Conservation (phyloP, 495 filamentous ascomycete genomes). For the Trichoderma erinaceum region DNA sequence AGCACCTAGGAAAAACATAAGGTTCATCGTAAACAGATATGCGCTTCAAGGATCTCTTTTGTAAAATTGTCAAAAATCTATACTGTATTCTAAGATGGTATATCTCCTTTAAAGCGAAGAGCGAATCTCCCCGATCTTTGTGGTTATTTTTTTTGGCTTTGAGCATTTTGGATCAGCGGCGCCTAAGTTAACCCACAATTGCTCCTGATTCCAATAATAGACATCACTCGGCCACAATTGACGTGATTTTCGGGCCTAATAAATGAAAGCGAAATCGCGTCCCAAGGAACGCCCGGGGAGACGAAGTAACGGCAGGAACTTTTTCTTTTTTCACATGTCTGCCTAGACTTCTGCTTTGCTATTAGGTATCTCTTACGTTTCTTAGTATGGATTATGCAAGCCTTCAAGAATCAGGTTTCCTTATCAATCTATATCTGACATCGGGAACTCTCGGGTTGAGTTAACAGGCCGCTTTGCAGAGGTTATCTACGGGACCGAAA, state of each 20-base stretch:
- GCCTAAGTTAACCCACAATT: constrained; percentile 8
- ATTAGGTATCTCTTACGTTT: background rate
- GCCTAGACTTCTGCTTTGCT: background rate
- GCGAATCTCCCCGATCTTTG: background rate
- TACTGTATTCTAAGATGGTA: too few relatives aligned
- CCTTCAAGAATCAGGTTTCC: background rate
- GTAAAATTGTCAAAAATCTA: too few relatives aligned
- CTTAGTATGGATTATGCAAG: background rate
- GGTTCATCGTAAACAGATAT: too few relatives aligned
- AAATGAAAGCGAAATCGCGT: background rate
- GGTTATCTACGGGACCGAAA: background rate
- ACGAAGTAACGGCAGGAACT: too few relatives aligned
- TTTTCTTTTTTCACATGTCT: background rate
- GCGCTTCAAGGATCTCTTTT: too few relatives aligned
- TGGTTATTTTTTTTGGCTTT: too few relatives aligned
- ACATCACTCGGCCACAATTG: background rate
- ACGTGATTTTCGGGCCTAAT: background rate
- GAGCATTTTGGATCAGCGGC: background rate
- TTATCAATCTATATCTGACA: background rate
- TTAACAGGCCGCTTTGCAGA: background rate
- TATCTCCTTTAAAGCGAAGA: background rate
- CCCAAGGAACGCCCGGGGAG: background rate
- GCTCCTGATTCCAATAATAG: background rate
- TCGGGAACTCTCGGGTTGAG: background rate
- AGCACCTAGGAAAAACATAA: too few relatives aligned